Base-by-base conservation (phyloP, 805 yeast species). In the Candida vaughaniae region DNA sequence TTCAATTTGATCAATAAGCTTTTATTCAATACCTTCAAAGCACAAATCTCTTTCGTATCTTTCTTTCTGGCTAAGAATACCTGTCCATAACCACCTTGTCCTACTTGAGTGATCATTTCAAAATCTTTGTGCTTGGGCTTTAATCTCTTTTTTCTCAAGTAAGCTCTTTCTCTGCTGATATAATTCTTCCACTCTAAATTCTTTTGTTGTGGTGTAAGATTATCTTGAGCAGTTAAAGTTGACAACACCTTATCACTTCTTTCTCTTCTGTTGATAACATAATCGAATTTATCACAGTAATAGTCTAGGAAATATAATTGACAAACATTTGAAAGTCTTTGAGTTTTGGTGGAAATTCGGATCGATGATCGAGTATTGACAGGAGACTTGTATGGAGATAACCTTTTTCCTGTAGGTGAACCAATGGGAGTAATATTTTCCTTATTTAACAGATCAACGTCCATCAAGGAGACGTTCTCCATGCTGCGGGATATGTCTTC, bases 21-120 rank as follows among this genome's bases (percentile, higher is more conserved):
- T 61, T 93, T 93, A 60, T 88, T 90, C 55, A 93, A 73, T 10
- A 93, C 86, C 60, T 93, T 93, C 51, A 93, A 71, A 2, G 99
- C 99, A 63, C 96, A 91, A 31, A 93, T 84, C 62, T 93, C 99
- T 46, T 82, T 79, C 1, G 98, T 89, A 55, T 93, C 99, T 48
- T 81, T 82, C 70, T 93, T 93, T 48, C 90, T 77, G 1, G 99
- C 97, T 45, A 93, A 67, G 53, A 87, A 93, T n/a, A 93, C 99
- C 64, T 93, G 97, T 16, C 99, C 99, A 56, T 93, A 93, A 3
- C 99, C 99, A 55, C 99, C 99, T 68, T 93, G 99, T 10, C 99
- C 99, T 22, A 93, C 97, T 66, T 93, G 99, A 1, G 99, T 93
- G 48, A 93, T 83, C 71, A 91, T 86, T 57, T 89, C 95, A 58